phyloP scores from a whole-genome alignment of 164 flowering plant species.

The Umbellularia californica region DNA sequence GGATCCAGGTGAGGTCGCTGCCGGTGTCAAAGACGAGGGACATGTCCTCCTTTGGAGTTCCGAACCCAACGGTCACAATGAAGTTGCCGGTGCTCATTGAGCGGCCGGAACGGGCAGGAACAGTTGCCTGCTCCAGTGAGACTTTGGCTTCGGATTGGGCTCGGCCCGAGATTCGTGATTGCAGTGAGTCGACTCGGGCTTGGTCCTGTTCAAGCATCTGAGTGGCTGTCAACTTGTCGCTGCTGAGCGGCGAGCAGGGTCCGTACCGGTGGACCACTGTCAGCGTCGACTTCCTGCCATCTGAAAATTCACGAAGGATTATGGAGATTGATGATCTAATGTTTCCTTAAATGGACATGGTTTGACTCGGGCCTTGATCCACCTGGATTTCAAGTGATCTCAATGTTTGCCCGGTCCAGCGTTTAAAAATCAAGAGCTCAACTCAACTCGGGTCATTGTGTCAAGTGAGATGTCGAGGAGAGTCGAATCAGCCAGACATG shows the following conservation, averaged over 20 bases:
- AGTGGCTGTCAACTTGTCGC: conserved; percentile 13
- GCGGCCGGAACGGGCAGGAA: neutral
- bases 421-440: too few relatives aligned
- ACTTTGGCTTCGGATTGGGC: neutral
- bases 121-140: neutral
- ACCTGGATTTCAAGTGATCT: too few relatives aligned
- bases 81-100: conserved; percentile 3
- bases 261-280: conserved; percentile 24
- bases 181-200: conserved; percentile 6
- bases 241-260: conserved; percentile 21
- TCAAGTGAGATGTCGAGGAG: too few relatives aligned
- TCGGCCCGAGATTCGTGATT: neutral
- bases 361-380: too few relatives aligned
- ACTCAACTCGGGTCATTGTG: too few relatives aligned
- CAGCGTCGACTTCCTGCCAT: conserved; percentile 7
- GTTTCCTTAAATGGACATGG: too few relatives aligned
- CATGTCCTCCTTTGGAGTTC: conserved; percentile 6
- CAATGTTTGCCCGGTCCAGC: too few relatives aligned
- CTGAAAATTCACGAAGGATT: too few relatives aligned
- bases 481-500: too few relatives aligned
- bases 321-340: too few relatives aligned
- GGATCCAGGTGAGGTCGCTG: conserved; percentile 18
- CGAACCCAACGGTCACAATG: conserved; percentile 5
- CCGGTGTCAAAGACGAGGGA: conserved; percentile 12
- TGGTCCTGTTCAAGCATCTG: neutral